Percentiles rank a stretch among this genome's conserved stretches.
Conservation (phyloP, 257 asterid species). For the Plantago ovata region DNA sequence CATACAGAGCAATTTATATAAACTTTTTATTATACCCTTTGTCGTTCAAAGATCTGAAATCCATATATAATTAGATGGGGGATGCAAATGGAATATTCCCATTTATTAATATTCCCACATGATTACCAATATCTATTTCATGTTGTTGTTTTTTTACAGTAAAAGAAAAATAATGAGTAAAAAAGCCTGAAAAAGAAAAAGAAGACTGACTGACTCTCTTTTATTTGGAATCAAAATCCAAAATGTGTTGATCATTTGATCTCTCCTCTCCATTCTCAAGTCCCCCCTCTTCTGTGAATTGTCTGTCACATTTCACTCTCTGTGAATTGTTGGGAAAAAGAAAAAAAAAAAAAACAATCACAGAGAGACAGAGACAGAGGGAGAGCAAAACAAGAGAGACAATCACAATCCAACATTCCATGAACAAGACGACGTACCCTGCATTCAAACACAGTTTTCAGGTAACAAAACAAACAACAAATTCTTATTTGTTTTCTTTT, state of each 20-base stretch:
- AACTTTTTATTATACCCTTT: too few relatives aligned
- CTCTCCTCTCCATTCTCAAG: constrained; percentile 1
- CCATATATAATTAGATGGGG: neutral
- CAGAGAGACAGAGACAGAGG: constrained; percentile 27
- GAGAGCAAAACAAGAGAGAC: constrained; percentile 4
- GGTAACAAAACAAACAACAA: constrained; percentile 20
- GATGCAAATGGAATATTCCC: neutral
- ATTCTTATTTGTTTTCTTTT: neutral
- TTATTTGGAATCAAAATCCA: constrained; percentile 7
- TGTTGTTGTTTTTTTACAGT: too few relatives aligned
- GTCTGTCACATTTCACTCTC: neutral
- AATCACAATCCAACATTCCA: constrained; percentile 36
- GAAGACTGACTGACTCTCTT: constrained; percentile 23
- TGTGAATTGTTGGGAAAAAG: constrained; percentile 15
- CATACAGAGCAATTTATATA: too few relatives aligned
- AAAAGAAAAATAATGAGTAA: constrained; percentile 14
- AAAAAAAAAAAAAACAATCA: constrained; percentile 15
- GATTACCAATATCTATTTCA: constrained; percentile 25
- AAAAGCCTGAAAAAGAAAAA: constrained; percentile 35
- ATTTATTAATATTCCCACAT: constrained; percentile 8
- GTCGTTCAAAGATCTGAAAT: too few relatives aligned
- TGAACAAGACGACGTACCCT: constrained; percentile 40
- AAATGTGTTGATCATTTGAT: neutral
- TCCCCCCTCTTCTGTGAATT: neutral
- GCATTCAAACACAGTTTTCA: constrained; percentile 9